These are phyloP conservation scores for Parsonsia alboflavescens DNA, from an alignment of 257 asterid genomes.

Conservation along the genomic window DNA sequence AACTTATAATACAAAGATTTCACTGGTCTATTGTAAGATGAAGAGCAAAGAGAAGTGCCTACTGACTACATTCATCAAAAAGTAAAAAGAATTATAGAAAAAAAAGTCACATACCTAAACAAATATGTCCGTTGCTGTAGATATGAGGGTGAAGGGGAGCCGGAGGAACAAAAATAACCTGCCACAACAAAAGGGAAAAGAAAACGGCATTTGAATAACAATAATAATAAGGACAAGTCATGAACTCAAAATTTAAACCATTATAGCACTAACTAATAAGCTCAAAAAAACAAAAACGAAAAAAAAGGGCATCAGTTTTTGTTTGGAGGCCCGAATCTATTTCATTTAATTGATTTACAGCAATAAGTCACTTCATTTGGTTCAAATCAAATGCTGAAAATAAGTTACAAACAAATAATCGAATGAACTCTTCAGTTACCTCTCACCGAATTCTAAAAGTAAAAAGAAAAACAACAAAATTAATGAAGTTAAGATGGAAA, in stretches of 20 bases:
- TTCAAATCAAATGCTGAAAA: background rate
- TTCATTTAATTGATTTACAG: background rate
- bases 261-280: background rate
- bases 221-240: background rate
- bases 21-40: background rate
- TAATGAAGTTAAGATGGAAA: background rate
- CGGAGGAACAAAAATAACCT: constrained; percentile 69
- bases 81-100: background rate
- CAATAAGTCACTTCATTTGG: background rate
- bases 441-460: background rate
- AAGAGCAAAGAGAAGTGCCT: background rate
- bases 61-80: background rate
- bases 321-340: background rate
- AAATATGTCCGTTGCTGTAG: constrained; percentile 93
- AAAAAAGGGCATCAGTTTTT: background rate
- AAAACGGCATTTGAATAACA: constrained; percentile 10
- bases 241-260: background rate
- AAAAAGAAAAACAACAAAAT: background rate
- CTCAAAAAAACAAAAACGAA: background rate
- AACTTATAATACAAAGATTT: background rate
- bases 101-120: constrained; percentile 57
- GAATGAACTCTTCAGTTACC: background rate
- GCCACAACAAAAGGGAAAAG: constrained; percentile 30
- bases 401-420: background rate
- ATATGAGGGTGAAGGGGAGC: constrained; percentile 92